Percentiles rank a stretch among this genome's conserved stretches.
Conservation (phyloP, 352 stramenopile species). For the Phytophthora pinifolia region DNA sequence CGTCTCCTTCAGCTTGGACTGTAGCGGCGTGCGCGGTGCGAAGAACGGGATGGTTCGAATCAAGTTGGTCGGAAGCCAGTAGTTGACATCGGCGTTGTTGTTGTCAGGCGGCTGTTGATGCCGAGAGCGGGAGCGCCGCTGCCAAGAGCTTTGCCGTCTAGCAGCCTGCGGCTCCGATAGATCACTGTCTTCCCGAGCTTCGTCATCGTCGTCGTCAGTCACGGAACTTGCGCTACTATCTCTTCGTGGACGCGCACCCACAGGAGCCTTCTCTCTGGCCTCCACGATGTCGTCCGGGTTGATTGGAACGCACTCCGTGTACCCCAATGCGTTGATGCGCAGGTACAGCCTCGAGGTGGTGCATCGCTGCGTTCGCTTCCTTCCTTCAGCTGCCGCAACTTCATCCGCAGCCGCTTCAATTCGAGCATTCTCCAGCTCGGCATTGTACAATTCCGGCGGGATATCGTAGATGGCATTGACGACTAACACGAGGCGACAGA, state of each 20-base stretch:
- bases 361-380: slow-evolving; percentile 17
- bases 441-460: slow-evolving; percentile 68
- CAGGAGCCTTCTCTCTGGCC: slow-evolving; percentile 46
- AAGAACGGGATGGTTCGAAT: slow-evolving; percentile 82
- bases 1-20: slow-evolving; percentile 77
- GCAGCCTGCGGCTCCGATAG: slow-evolving; percentile 16
- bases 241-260: slow-evolving; percentile 39
- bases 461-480: slow-evolving; percentile 87
- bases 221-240: slow-evolving; percentile 30
- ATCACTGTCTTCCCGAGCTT: slow-evolving; percentile 20
- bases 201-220: slow-evolving; percentile 36
- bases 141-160: slow-evolving; percentile 2
- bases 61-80: slow-evolving; percentile 76
- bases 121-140: slow-evolving; percentile 7
- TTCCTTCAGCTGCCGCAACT: slow-evolving; percentile 29
- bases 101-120: neutral
- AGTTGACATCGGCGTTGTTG: slow-evolving; percentile 39
- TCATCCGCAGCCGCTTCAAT: slow-evolving; percentile 28
- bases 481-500: slow-evolving; percentile 74
- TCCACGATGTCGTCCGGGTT: slow-evolving; percentile 53
- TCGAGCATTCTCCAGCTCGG: slow-evolving; percentile 43
- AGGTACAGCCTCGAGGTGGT: slow-evolving; percentile 59
- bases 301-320: slow-evolving; percentile 76
- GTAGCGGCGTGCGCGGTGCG: slow-evolving; percentile 64
- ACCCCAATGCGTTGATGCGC: slow-evolving; percentile 69